phyloP scores from a whole-genome alignment of 257 asterid genomes.

The Schizonepeta tenuifolia region DNA sequence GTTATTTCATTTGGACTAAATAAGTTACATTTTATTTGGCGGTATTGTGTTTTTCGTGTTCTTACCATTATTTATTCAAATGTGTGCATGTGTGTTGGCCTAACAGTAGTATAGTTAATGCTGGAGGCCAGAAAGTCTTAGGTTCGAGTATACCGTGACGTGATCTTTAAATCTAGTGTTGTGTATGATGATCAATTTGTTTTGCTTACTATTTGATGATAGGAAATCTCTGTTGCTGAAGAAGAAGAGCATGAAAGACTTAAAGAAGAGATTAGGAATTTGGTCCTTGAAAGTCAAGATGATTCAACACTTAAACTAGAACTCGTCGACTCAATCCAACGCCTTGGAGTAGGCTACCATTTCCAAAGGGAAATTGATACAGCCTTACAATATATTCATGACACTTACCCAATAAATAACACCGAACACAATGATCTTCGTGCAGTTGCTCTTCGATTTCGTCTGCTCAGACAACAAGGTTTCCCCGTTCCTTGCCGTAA shows the following conservation, averaged over 20 bases:
- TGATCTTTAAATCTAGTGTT: too few relatives aligned
- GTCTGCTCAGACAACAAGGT: conserved; percentile 24
- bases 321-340: conserved; percentile 15
- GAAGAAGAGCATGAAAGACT: neutral
- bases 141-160: too few relatives aligned
- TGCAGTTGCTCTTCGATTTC: conserved; percentile 4
- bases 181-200: too few relatives aligned
- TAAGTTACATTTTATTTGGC: too few relatives aligned
- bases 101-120: too few relatives aligned
- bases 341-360: conserved; percentile 22
- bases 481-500: neutral
- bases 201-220: neutral
- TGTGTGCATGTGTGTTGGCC: too few relatives aligned
- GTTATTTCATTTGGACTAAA: too few relatives aligned
- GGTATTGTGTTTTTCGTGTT: too few relatives aligned
- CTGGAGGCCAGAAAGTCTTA: too few relatives aligned
- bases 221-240: neutral
- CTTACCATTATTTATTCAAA: too few relatives aligned
- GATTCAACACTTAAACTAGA: neutral
- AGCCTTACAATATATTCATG: neutral
- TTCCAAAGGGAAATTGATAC: neutral
- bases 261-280: neutral
- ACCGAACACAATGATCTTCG: neutral
- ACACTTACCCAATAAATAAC: neutral
- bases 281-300: neutral